Evolutionary conservation across 2,329 filamentous ascomycete genomes (phyloP).

Genomic region (Scytalidium lignicola): DNA sequence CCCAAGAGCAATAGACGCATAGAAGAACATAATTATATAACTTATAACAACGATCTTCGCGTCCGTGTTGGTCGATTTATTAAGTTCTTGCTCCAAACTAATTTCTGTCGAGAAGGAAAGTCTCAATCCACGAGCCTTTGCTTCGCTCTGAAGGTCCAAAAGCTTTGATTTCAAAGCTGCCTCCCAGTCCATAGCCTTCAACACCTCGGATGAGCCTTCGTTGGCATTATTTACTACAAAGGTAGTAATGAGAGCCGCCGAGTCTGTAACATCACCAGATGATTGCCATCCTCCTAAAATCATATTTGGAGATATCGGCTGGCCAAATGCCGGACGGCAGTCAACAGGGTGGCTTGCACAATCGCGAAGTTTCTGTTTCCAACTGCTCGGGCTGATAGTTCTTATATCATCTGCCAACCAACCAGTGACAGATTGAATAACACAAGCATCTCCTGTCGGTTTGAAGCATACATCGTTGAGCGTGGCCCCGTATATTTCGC

Average conservation of each 20-base stretch:
- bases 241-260: slow-evolving; percentile 78
- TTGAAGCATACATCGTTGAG: slow-evolving; percentile 91
- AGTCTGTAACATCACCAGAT: slow-evolving; percentile 61
- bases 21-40: slow-evolving; percentile 98
- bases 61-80: slow-evolving; percentile 97
- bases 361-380: slow-evolving; percentile 65
- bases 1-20: slow-evolving; percentile 87
- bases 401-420: slow-evolving; percentile 72
- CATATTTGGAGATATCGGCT: slow-evolving; percentile 80
- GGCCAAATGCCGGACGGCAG: slow-evolving; percentile 83
- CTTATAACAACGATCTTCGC: slow-evolving; percentile 95
- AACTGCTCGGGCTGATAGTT: slow-evolving; percentile 58
- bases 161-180: slow-evolving; percentile 69
- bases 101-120: slow-evolving; percentile 94
- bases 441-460: slow-evolving; percentile 81
- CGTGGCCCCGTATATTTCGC: slow-evolving; percentile 59
- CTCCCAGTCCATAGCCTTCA: slow-evolving; percentile 85
- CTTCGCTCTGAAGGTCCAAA: slow-evolving; percentile 75
- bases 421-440: slow-evolving; percentile 85
- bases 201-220: slow-evolving; percentile 66
- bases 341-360: slow-evolving; percentile 77
- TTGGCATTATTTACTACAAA: slow-evolving; percentile 90
- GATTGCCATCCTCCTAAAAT: slow-evolving; percentile 76
- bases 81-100: slow-evolving; percentile 90
- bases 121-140: slow-evolving; percentile 68